Percentiles rank a stretch among this genome's conserved stretches.
Conservation (phyloP, 768 basidiomycete genomes). For the Phaeotremella skinneri region DNA sequence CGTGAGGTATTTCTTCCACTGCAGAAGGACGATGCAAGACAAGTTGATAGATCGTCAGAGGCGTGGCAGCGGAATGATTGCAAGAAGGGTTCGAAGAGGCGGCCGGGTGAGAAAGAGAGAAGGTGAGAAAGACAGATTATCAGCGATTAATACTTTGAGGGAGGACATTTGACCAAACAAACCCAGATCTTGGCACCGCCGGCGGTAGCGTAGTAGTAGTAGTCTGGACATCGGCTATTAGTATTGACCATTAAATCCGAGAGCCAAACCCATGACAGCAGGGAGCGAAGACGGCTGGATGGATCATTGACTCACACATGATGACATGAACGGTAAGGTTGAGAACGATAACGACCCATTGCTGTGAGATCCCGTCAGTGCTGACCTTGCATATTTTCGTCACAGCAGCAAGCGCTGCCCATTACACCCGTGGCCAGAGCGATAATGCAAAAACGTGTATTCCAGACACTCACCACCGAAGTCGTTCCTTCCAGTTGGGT, state of each 20-base stretch:
- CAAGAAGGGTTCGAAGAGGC: background rate
- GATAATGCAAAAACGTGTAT: slow-evolving; percentile 10
- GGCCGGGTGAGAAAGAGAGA: background rate
- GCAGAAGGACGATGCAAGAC: slow-evolving; percentile 5
- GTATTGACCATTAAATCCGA: too few species aligned
- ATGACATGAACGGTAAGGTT: slow-evolving; percentile 92
- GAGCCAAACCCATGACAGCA: slow-evolving; percentile 1
- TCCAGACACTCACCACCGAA: slow-evolving; percentile 69
- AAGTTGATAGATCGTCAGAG: background rate
- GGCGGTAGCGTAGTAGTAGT: slow-evolving; percentile 98
- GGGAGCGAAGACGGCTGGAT: background rate
- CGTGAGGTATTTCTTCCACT: slow-evolving; percentile 99
- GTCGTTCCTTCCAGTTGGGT: slow-evolving; percentile 92
- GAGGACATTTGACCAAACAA: slow-evolving; percentile 7
- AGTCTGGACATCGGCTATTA: too few species aligned
- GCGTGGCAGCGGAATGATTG: background rate
- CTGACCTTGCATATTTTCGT: background rate
- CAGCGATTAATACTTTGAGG: background rate
- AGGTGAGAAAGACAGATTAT: background rate
- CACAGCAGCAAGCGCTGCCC: background rate
- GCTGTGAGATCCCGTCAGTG: slow-evolving; percentile 57
- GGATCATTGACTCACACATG: slow-evolving; percentile 73
- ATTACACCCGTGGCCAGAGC: background rate
- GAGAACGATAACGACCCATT: slow-evolving; percentile 90
- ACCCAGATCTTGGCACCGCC: slow-evolving; percentile 97